Conservation (phyloP, 768 basidiomycete genomes). For the Chalciporus piperatus region DNA sequence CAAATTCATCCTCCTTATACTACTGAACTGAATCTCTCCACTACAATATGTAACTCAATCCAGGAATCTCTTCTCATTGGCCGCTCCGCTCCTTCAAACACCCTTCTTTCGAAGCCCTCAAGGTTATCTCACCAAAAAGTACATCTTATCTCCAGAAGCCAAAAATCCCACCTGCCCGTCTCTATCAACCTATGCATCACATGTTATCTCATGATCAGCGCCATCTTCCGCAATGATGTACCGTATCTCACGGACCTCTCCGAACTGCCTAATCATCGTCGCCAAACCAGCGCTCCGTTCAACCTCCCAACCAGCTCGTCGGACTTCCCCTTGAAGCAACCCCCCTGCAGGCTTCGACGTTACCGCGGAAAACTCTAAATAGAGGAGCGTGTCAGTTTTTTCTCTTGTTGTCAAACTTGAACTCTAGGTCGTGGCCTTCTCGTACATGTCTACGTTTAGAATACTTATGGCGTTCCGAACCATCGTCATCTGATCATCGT, state of each 20-base stretch:
- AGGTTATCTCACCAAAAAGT: neutral
- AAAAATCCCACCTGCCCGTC: neutral
- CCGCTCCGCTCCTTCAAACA: too few species aligned
- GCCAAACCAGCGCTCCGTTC: neutral
- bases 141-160: constrained; percentile 6
- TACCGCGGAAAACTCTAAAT: neutral
- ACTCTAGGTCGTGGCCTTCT: neutral
- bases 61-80: neutral
- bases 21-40: too few species aligned
- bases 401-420: too few species aligned
- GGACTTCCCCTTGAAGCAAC: neutral
- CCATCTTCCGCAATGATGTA: neutral
- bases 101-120: constrained; percentile 2
- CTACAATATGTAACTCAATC: neutral
- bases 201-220: neutral
- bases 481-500: too few species aligned
- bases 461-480: too few species aligned
- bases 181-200: neutral
- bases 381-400: neutral
- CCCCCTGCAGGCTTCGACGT: neutral
- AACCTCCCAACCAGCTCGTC: neutral
- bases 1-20: too few species aligned
- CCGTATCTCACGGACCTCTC: neutral
- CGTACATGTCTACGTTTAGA: neutral
- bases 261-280: neutral